A percentile compares a stretch with the other conserved stretches of the same genome.
Evolutionary conservation across 495 filamentous ascomycete genomes (phyloP).

Genomic region (Chaetomidium leptoderma): DNA sequence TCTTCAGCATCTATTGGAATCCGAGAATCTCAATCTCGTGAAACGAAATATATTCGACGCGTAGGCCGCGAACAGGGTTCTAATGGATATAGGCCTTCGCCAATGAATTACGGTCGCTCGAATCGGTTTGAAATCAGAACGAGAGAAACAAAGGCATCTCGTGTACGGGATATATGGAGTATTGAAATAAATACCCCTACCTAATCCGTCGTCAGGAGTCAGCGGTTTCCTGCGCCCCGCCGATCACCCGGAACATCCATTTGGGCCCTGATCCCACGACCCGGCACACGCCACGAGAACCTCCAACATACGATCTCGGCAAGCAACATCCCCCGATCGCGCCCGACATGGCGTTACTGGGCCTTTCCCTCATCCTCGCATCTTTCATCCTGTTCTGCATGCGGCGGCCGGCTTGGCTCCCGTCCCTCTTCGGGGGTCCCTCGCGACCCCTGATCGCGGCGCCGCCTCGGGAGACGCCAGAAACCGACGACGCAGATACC

Average conservation of each 20-base stretch:
- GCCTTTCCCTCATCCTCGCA: conserved; percentile 51
- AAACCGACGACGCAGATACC: conserved; percentile 11
- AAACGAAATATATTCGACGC: conserved; percentile 7
- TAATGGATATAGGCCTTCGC: no score
- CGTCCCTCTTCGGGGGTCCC: conserved; percentile 31
- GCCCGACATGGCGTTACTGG: conserved; percentile 48
- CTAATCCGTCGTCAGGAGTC: no score
- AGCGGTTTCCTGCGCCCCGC: neutral
- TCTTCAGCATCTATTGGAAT: neutral
- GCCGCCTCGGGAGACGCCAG: conserved; percentile 1
- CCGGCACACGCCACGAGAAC: conserved; percentile 10
- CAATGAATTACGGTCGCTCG: neutral
- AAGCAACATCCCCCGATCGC: conserved; percentile 14
- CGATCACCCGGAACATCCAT: neutral
- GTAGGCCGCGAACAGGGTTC: neutral
- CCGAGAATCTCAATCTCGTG: conserved; percentile 11
- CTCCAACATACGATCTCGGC: conserved; percentile 24
- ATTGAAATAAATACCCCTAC: no score
- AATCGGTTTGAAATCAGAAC: neutral
- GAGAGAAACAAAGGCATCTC: no score
- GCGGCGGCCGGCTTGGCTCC: conserved; percentile 42
- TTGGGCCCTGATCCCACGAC: neutral
- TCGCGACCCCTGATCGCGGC: conserved; percentile 24
- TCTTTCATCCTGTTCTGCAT: conserved; percentile 51
- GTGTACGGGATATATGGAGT: no score